Conservation (phyloP, 371 early-diverging fungal genomes). For the Saksenaea vasiformis region DNA sequence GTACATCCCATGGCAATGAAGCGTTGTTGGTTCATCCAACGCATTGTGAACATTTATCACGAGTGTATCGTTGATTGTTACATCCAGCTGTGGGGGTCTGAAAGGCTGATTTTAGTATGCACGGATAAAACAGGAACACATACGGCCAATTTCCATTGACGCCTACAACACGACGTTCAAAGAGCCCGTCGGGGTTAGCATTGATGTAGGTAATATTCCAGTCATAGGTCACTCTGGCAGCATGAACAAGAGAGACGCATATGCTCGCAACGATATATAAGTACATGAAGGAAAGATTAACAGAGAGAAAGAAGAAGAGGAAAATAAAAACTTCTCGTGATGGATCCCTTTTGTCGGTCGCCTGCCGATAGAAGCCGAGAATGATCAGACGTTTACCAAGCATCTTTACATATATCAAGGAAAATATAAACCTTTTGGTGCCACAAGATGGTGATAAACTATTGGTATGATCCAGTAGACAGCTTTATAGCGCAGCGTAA, state of each 20-base stretch:
- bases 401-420: neutral
- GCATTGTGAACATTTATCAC: conserved; percentile 66
- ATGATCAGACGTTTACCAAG: neutral
- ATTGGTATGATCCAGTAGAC: too few species aligned
- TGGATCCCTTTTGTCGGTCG: neutral
- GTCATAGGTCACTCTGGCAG: conserved; percentile 62
- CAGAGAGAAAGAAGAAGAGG: conserved; percentile 9
- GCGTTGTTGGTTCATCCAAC: conserved; percentile 59
- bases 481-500: too few species aligned
- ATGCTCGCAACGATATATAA: conserved; percentile 25
- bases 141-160: conserved; percentile 76
- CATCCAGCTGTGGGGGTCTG: conserved; percentile 49
- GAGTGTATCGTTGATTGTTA: conserved; percentile 55
- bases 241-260: conserved; percentile 22
- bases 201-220: conserved; percentile 73
- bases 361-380: neutral
- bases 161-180: conserved; percentile 68
- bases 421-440: neutral
- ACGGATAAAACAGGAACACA: conserved; percentile 22
- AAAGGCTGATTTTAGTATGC: neutral
- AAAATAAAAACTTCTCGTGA: conserved; percentile 5
- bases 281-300: conserved; percentile 4
- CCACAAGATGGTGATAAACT: too few species aligned
- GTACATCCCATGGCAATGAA: conserved; percentile 74
- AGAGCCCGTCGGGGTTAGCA: conserved; percentile 67